Evolutionary conservation across 2,329 filamentous ascomycete species (phyloP), one percentile per base, ranked within the genome.

Genomic region (Bipolaris gigantea): DNA sequence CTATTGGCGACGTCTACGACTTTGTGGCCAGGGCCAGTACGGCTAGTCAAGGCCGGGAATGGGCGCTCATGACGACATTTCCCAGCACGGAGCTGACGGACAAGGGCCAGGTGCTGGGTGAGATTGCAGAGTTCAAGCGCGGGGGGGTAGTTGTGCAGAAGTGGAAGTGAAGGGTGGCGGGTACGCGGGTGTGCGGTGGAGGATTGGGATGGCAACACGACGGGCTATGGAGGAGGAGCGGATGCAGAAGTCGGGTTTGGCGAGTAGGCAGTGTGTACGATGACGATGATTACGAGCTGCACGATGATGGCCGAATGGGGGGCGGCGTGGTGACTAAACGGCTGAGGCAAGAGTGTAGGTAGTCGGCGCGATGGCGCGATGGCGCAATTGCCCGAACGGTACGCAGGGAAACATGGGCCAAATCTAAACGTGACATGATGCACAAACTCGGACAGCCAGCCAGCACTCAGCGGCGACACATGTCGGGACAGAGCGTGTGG

Each of bases 61-160:
- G 88, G 80, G 87, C 90, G 2, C 78, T 95, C 39, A 89, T 88
- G 60, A 94, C 90, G 0, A 93, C 89, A 0, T 94, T 94, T 73
- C 90, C 90, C 4, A 90, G 85, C 67, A 92, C 90, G 76, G 88
- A 93, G 49, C 83, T 93, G 59, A 86, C 81, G 2, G 89, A 94
- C 66, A 87, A 86, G 73, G 65, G 70, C 42, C 73, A 70, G 60
- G 76, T 69, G 50, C 64, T 79, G 57, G 80, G 76, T 38, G 80
- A 81, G 47, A 73, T 81, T 68, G 57, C 70, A 3, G 79, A 80
- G 55, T 79, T 81, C 64, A 80, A 80, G 74, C 73, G 80, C 13
- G 81, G 81, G 21, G 80, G 80, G 1, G 79, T 80, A n/a, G 77
- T 83, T 32, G 80, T 83, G 54, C 81, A 83, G 67, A 83, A 82